Base-by-base conservation (phyloP, 2,329 filamentous ascomycete species). In the Fusarium pseudonygamai region DNA sequence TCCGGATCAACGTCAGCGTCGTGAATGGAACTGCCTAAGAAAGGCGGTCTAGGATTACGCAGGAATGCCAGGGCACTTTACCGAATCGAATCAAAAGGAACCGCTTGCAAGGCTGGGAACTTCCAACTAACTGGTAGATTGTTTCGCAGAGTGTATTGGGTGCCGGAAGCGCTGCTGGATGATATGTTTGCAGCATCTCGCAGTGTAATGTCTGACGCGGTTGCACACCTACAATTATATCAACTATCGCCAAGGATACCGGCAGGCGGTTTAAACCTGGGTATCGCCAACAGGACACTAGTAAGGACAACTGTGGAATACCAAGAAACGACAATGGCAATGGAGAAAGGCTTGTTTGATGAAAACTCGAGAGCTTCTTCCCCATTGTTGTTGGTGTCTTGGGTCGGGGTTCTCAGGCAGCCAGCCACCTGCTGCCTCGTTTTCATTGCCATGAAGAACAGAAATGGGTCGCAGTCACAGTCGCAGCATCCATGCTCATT, bases 31-130 rank as follows among this genome's bases (percentile, higher is more conserved):
- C 18, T 66, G 50, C 28, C 45, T 36, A 20, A 16, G 63, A 67
- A 68, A 68, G 26, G 65, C 65, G 65, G 65, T 68, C 64, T 62
- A 52, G 49, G 49, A 36, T 52, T 36, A 24, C 47, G 28, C 46
- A 36, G n/a, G 24, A 40, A 22, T 24, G 28, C 28, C 45, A 53
- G 63, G 46, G 42, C 37, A 40, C 30, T 32, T 39, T 40, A 42
- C 28, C 52, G 39, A 42, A 42, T 67, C 46, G 28, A 45, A 47
- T 28, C 49, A 26, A 59, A 39, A 45, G 47, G 42, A 28, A 37
- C n/a, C 18, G 26, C 28, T 43, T 43, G 39, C 65, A 43, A 62
- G 64, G 65, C 65, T 62, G 42, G 40, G 18, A 47, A 36, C 9
- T 16, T 60, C 47, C 40, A 37, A 34, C 26, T 47, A 32, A 37